phyloP scores from a whole-genome alignment of 2,329 filamentous ascomycete genomes.

The Mariannaea elegans region DNA sequence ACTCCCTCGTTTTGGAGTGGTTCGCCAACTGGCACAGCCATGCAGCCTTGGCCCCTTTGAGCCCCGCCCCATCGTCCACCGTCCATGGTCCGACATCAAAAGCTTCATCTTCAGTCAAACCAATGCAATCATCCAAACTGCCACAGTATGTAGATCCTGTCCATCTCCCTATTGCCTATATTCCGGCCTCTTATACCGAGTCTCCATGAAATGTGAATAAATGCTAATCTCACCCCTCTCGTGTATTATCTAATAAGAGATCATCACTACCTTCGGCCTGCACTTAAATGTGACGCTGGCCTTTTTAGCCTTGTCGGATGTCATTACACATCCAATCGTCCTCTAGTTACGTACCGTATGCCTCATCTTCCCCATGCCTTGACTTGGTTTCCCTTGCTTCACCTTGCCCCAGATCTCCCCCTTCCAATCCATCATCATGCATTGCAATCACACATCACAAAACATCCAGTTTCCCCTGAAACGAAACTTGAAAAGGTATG shows the following conservation, averaged over 20 bases:
- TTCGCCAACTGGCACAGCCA: too few species aligned
- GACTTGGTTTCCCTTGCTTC: neutral
- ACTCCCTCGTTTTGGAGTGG: too few species aligned
- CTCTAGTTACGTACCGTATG: too few species aligned
- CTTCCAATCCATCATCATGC: slow-evolving; percentile 13
- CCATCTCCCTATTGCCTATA: neutral
- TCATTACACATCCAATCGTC: neutral
- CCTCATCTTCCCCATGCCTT: neutral
- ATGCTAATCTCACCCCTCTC: neutral
- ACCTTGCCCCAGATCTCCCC: neutral
- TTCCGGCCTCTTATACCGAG: neutral
- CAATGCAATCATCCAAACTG: too few species aligned
- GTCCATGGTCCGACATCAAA: slow-evolving; percentile 15
- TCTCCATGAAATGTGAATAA: too few species aligned
- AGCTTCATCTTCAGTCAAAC: slow-evolving; percentile 19
- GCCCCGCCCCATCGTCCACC: slow-evolving; percentile 13
- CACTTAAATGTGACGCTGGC: too few species aligned
- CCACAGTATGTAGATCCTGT: too few species aligned
- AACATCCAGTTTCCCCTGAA: slow-evolving; percentile 8
- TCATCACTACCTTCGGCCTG: too few species aligned
- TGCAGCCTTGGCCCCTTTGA: neutral
- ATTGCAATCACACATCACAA: neutral
- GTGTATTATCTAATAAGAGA: too few species aligned
- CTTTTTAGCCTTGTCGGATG: too few species aligned
- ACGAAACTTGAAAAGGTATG: slow-evolving; percentile 16